Evolutionary conservation across 2,329 filamentous ascomycete species (phyloP).

Genomic region (Leptographium radiaticola): DNA sequence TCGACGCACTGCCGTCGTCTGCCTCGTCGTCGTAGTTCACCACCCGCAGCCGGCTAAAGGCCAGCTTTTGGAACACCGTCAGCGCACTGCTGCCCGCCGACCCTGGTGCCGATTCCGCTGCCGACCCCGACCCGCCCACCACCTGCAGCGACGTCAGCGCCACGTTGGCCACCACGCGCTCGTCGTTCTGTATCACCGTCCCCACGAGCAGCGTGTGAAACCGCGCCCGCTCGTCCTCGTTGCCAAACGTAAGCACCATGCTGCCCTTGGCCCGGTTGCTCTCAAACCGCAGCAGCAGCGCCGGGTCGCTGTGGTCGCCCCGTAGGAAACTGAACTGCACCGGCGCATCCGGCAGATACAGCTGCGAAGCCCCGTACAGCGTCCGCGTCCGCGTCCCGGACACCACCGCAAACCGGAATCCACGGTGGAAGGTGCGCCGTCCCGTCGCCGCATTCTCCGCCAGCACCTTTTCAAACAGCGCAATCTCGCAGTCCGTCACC

Average conservation of each 20-base stretch:
- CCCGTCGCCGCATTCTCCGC: conserved; percentile 62
- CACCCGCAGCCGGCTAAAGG: conserved; percentile 56
- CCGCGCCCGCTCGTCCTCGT: conserved; percentile 54
- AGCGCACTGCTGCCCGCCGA: conserved; percentile 35
- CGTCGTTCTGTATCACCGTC: conserved; percentile 52
- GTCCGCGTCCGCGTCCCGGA: conserved; percentile 68
- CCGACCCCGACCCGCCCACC: conserved; percentile 28
- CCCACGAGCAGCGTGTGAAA: conserved; percentile 65
- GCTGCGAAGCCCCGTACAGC: conserved; percentile 62
- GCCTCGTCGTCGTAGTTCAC: conserved; percentile 58
- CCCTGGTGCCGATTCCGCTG: conserved; percentile 38
- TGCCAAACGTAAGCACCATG: conserved; percentile 66
- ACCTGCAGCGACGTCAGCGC: conserved; percentile 44
- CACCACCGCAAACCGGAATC: conserved; percentile 65
- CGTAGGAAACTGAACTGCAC: conserved; percentile 68
- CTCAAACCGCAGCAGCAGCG: conserved; percentile 57
- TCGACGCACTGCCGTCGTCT: conserved; percentile 44
- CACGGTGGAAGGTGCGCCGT: conserved; percentile 59
- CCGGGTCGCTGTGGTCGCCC: conserved; percentile 55
- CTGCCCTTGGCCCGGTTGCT: conserved; percentile 52
- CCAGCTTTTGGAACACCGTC: conserved; percentile 34
- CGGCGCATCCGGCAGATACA: conserved; percentile 50
- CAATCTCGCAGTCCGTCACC: conserved; percentile 56
- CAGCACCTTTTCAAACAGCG: conserved; percentile 59
- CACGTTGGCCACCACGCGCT: conserved; percentile 59